Conservation (phyloP, 179 eudicot genomes). For the Silene noctiflora region DNA sequence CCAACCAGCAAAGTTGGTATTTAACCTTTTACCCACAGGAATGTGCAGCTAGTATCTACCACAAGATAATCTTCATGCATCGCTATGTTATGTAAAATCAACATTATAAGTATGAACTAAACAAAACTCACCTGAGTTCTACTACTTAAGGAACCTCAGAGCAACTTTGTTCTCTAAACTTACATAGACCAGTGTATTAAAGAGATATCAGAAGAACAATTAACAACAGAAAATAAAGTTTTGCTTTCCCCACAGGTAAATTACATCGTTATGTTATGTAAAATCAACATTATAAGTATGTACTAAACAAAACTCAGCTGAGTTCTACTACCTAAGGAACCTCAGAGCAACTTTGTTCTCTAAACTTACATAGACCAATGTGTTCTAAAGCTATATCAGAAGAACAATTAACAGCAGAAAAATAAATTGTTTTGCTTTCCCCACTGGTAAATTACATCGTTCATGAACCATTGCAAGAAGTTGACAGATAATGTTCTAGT, state of each 20-base stretch:
- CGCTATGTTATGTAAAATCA: neutral
- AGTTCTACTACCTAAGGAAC: no score
- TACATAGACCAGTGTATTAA: neutral
- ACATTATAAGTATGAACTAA: neutral
- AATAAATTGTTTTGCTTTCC: no score
- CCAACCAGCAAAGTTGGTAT: no score
- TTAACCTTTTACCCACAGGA: neutral
- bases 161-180: neutral
- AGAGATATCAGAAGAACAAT: neutral
- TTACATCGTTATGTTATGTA: no score
- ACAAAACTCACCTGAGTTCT: constrained; percentile 3
- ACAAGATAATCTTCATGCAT: neutral
- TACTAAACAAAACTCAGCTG: no score
- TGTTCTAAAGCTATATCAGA: no score
- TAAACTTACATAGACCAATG: no score
- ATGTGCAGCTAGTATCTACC: neutral
- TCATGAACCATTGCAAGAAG: constrained; percentile 1
- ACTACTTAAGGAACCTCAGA: neutral
- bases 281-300: no score
- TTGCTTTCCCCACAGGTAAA: neutral
- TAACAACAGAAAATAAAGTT: no score
- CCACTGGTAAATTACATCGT: no score
- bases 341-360: no score
- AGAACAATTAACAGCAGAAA: no score
- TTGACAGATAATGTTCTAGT: neutral